Percentiles rank a stretch among this genome's conserved stretches.
Conservation (phyloP, 1,284 basidiomycete species). For the Tilletia indica region DNA sequence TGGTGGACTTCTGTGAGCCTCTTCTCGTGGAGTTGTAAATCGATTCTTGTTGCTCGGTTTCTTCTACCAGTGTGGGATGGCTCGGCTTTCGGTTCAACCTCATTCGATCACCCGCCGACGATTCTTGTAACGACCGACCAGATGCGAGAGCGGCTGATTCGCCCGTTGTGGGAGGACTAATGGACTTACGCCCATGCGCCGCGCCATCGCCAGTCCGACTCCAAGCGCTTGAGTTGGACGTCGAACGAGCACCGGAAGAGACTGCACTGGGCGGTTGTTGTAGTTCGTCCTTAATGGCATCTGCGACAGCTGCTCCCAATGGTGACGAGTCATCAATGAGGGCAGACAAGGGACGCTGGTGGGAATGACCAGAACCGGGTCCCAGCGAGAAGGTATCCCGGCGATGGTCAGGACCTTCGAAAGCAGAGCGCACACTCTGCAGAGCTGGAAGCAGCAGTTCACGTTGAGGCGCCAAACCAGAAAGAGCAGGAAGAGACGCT, state of each 20-base stretch:
- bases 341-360: slow-evolving; percentile 8
- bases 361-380: neutral
- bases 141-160: neutral
- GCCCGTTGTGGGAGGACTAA: slow-evolving; percentile 9
- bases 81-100: neutral
- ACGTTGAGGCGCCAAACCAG: neutral
- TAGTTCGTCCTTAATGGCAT: neutral
- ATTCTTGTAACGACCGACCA: neutral
- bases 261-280: neutral
- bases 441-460: slow-evolving; percentile 8
- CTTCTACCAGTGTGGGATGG: neutral
- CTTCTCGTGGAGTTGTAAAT: too few species aligned
- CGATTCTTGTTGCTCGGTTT: neutral
- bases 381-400: slow-evolving; percentile 1
- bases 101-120: neutral
- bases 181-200: neutral
- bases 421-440: neutral
- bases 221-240: neutral
- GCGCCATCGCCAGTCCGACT: neutral
- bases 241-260: neutral
- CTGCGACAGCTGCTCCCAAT: neutral
- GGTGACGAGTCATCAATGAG: neutral
- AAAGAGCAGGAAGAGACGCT: slow-evolving; percentile 1
- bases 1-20: too few species aligned
- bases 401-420: neutral